phyloP scores from a whole-genome alignment of 306 rosid species.

The Quercus agrifolia region DNA sequence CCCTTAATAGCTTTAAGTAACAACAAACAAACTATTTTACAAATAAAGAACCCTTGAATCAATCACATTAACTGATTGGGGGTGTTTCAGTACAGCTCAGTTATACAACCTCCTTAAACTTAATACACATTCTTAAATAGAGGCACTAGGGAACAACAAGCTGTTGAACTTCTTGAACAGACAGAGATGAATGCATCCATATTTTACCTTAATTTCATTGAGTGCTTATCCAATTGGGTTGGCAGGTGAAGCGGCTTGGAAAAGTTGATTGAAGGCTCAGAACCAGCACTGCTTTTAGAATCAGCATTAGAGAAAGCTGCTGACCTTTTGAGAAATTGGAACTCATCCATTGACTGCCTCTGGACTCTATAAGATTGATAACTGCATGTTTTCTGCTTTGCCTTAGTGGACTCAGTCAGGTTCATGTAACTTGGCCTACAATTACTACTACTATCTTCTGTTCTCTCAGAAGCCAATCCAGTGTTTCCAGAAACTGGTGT shows the following conservation, averaged over 20 bases:
- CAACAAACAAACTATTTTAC: conserved; percentile 27
- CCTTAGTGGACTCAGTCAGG: conserved; percentile 81
- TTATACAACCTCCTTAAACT: not conserved
- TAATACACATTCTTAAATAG: conserved; percentile 14
- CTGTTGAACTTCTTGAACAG: conserved; percentile 57
- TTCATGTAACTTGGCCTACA: conserved; percentile 79
- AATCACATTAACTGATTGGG: conserved; percentile 2
- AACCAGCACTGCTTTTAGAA: conserved; percentile 72
- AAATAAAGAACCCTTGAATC: conserved; percentile 12
- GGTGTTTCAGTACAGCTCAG: not conserved
- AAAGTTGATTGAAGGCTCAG: conserved; percentile 61
- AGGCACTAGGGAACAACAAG: conserved; percentile 56
- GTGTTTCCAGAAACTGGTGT: conserved; percentile 80
- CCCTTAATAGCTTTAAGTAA: not conserved
- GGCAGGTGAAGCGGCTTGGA: conserved; percentile 61
- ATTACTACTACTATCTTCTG: conserved; percentile 52
- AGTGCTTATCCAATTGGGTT: conserved; percentile 46
- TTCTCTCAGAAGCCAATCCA: conserved; percentile 54
- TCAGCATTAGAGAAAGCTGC: conserved; percentile 63
- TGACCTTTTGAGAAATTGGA: conserved; percentile 66
- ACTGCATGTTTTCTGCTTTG: conserved; percentile 48
- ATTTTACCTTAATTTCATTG: conserved; percentile 37
- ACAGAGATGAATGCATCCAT: conserved; percentile 18
- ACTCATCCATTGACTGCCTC: conserved; percentile 96
- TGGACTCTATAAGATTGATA: conserved; percentile 51